Evolutionary conservation across 345 rosid species (phyloP), one percentile per base, ranked within the genome.

Genomic region (Hibiscus mutabilis): DNA sequence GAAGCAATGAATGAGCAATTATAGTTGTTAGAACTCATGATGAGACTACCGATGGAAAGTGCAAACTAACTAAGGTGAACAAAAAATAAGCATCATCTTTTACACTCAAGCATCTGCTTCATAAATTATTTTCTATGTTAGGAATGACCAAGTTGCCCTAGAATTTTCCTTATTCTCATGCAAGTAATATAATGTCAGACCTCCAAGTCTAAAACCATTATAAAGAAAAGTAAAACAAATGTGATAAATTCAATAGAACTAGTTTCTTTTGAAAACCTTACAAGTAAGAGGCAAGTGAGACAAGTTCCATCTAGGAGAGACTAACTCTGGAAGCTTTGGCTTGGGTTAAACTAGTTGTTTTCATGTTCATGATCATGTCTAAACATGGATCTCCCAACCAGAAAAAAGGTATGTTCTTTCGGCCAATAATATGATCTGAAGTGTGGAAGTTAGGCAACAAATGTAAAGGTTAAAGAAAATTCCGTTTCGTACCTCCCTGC

Each of bases 401-500:
- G 16, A 27, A 67, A 49, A 58, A 16, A 25, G 22, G 40, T 35
- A 24, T 27, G 8, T 9, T 49, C 22, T 44, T 25, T 66, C 16
- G 3, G 40, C 25, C 4, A 16, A 66, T 27, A 49, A 6, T 14
- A 27, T 67, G 25, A 49, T 67, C 16, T 27, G 58, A 67, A 29
- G 40, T 16, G 5, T 2, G n/a, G 44, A 31, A 51, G 25, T 49
- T 2, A 22, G 49, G 16, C 42, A 67, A 49, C 59, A 67, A 49
- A 25, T 10, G 55, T 4, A 67, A 51, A 58, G 25, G n/a, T 51
- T 49, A 49, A 27, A 29, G 56, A 71, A 68, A 66, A 67, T 24
- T 21, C 51, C 31, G 12, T 19, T 47, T 22, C 55, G 19, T 79
- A 87, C 91, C 91, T 85, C 57, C 68, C 73, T 66, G 57, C 74